These are phyloP conservation scores for Ganoderma boninense DNA, from an alignment of 1,284 basidiomycete genomes.

Conservation along the genomic window DNA sequence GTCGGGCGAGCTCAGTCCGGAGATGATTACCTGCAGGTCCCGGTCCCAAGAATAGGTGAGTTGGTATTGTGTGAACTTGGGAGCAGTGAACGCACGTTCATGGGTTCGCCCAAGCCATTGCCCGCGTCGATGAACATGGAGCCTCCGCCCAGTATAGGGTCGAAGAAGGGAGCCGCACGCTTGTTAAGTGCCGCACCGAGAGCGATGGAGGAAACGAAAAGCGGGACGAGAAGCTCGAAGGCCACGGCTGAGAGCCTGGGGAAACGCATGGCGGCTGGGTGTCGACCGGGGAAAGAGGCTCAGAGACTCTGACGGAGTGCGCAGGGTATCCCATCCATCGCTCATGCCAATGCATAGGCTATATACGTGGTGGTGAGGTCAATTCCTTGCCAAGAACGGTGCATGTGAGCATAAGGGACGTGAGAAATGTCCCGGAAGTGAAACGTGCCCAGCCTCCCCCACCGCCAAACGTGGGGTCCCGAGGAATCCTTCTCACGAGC, in stretches of 20 bases:
- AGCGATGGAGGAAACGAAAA: not conserved
- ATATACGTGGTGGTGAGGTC: not conserved
- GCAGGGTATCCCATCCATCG: not conserved
- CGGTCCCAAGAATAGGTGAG: constrained; percentile 24
- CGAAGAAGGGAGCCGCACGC: constrained; percentile 46
- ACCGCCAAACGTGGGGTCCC: not conserved
- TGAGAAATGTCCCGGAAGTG: not conserved
- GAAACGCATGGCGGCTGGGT: not conserved
- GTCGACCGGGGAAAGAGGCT: not conserved
- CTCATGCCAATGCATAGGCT: not conserved
- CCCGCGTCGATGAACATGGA: constrained; percentile 60
- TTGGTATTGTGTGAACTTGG: constrained; percentile 38
- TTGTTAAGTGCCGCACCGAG: not conserved
- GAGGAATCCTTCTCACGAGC: constrained; percentile 1
- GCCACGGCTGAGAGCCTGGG: not conserved
- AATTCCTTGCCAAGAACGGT: not conserved
- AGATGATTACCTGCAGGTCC: constrained; percentile 63
- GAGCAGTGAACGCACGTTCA: constrained; percentile 60
- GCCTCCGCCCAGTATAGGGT: constrained; percentile 56
- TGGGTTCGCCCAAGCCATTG: constrained; percentile 67
- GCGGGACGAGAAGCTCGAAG: not conserved
- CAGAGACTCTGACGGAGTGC: not conserved
- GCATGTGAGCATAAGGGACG: not conserved
- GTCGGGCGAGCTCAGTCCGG: constrained; percentile 70
- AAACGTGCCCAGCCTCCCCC: not conserved